Conservation (phyloP, 495 filamentous ascomycete species). For the Daldinia loculata region DNA sequence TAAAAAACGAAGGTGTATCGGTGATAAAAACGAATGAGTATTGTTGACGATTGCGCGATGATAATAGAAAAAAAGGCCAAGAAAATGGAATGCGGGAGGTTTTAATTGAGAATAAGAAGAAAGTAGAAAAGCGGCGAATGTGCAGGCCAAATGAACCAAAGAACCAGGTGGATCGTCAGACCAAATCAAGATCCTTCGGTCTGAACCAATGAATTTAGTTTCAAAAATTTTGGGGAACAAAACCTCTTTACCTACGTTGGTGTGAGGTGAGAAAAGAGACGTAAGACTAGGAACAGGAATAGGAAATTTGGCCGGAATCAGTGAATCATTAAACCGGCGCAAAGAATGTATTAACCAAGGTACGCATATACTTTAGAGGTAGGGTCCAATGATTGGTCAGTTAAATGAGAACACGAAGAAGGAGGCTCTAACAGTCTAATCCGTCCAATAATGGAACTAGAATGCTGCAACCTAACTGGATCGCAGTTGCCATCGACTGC, state of each 20-base stretch:
- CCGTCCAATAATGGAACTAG: constrained; percentile 9
- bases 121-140: constrained; percentile 27
- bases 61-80: constrained; percentile 19
- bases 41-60: constrained; percentile 10
- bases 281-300: constrained; percentile 41
- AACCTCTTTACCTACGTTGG: constrained; percentile 10
- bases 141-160: constrained; percentile 26
- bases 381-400: constrained; percentile 19
- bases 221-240: constrained; percentile 32
- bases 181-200: constrained; percentile 31
- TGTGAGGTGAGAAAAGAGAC: constrained; percentile 26
- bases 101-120: constrained; percentile 11
- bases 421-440: constrained; percentile 11
- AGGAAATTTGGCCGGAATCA: constrained; percentile 16
- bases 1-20: constrained; percentile 29
- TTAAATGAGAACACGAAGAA: constrained; percentile 20
- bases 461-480: constrained; percentile 12
- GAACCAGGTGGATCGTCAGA: constrained; percentile 16
- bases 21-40: constrained; percentile 22
- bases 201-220: constrained; percentile 33
- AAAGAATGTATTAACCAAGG: neutral
- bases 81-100: constrained; percentile 18
- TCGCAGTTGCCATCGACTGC: constrained; percentile 20
- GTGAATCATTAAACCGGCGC: neutral
- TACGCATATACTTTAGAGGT: neutral